Evolutionary conservation across 2,329 filamentous ascomycete genomes (phyloP).

Genomic region (Aureobasidium sp.): DNA sequence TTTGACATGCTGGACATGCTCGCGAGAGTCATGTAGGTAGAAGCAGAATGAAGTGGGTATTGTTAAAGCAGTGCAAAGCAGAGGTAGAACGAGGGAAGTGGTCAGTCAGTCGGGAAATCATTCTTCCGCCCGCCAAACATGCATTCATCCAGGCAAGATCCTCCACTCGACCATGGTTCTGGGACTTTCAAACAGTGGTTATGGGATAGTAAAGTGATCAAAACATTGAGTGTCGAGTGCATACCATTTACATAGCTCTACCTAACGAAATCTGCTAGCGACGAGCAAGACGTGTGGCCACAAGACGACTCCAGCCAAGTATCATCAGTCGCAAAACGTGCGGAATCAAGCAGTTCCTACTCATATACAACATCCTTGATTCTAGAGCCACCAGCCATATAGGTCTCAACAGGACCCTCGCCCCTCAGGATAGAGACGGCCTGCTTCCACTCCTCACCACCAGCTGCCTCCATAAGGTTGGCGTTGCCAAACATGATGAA

Average conservation of each 20-base stretch:
- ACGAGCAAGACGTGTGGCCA: neutral
- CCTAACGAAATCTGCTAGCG: neutral
- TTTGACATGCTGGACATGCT: no score
- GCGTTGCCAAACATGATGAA: slow-evolving; percentile 82
- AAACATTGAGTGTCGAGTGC: no score
- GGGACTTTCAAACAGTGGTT: no score
- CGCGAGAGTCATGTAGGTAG: no score
- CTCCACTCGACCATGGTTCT: no score
- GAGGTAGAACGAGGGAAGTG: no score
- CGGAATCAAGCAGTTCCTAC: neutral
- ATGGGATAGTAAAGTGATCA: no score
- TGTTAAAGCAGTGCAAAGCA: no score
- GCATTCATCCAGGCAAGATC: no score
- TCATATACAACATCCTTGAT: neutral
- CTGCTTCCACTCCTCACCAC: slow-evolving; percentile 4
- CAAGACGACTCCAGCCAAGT: neutral
- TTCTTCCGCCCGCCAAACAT: no score
- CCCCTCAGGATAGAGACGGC: slow-evolving; percentile 5
- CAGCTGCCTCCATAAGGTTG: slow-evolving; percentile 36
- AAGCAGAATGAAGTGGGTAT: no score
- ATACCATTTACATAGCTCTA: neutral
- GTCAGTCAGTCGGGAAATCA: no score
- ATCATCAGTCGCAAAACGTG: neutral
- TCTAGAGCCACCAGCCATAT: neutral
- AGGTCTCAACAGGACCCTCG: slow-evolving; percentile 3